A percentile compares a stretch with the other conserved stretches of the same genome.
phyloP scores from a whole-genome alignment of 2,329 filamentous ascomycete genomes.

The Colletotrichum limetticola region DNA sequence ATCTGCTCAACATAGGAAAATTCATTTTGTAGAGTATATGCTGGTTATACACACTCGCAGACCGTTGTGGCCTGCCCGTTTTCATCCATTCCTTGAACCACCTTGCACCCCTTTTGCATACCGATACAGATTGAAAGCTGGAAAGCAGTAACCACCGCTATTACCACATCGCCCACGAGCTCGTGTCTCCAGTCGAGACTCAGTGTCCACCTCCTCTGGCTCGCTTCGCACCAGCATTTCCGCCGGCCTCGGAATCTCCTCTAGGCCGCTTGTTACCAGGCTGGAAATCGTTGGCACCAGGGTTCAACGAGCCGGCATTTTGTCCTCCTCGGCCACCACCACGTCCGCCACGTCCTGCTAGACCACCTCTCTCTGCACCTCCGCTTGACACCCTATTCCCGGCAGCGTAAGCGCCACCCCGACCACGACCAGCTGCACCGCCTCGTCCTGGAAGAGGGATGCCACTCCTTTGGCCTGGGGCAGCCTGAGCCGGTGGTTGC shows the following conservation, averaged over 20 bases:
- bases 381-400: constrained; percentile 49
- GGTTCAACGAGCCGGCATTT: constrained; percentile 54
- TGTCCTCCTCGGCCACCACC: constrained; percentile 55
- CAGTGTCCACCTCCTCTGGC: constrained; percentile 52
- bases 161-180: constrained; percentile 14
- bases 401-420: constrained; percentile 52
- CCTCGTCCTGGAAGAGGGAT: constrained; percentile 56
- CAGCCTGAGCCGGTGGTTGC: constrained; percentile 18
- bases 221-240: constrained; percentile 52
- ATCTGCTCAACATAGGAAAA: constrained; percentile 25
- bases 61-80: not conserved
- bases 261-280: constrained; percentile 67
- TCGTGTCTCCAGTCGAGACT: not conserved
- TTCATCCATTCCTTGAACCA: constrained; percentile 1
- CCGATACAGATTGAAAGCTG: constrained; percentile 23
- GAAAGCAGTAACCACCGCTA: not conserved
- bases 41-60: constrained; percentile 27
- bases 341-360: constrained; percentile 46
- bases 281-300: constrained; percentile 65
- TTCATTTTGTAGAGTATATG: constrained; percentile 27
- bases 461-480: constrained; percentile 37
- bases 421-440: constrained; percentile 44
- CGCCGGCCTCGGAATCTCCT: constrained; percentile 59
- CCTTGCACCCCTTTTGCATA: not conserved
- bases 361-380: constrained; percentile 45